Percentiles rank a stretch among this genome's conserved stretches.
Evolutionary conservation across 2,329 filamentous ascomycete genomes (phyloP).

Genomic region (Knufia petricola): DNA sequence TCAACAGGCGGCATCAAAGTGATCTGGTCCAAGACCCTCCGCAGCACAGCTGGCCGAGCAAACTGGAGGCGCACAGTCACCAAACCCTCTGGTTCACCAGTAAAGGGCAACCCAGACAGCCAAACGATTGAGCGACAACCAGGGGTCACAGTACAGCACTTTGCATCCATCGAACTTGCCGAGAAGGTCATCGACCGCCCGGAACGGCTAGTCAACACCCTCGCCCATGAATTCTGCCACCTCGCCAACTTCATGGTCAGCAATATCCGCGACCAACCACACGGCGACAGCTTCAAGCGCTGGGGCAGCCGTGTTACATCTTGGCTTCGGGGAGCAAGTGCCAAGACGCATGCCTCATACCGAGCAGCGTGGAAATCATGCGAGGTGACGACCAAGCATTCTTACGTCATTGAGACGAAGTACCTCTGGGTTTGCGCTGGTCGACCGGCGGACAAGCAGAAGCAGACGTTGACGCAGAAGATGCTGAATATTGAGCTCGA

Average conservation of each 20-base stretch:
- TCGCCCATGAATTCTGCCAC: slow-evolving; percentile 97
- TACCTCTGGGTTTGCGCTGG: slow-evolving; percentile 70
- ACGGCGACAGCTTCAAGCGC: slow-evolving; percentile 72
- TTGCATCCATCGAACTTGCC: slow-evolving; percentile 76
- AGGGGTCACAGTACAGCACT: slow-evolving; percentile 39
- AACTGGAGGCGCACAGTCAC: slow-evolving; percentile 58
- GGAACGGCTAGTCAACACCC: slow-evolving; percentile 69
- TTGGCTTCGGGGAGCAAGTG: slow-evolving; percentile 23
- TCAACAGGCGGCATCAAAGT: slow-evolving; percentile 50
- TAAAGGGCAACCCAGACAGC: slow-evolving; percentile 17
- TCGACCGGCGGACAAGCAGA: background rate
- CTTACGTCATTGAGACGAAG: slow-evolving; percentile 83
- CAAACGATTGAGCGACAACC: slow-evolving; percentile 11
- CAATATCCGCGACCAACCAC: slow-evolving; percentile 63
- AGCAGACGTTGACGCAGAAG: slow-evolving; percentile 19
- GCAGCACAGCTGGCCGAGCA: slow-evolving; percentile 55
- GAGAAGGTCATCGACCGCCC: slow-evolving; percentile 77
- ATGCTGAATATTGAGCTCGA: slow-evolving; percentile 16
- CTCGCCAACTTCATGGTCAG: slow-evolving; percentile 84
- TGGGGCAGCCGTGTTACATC: slow-evolving; percentile 45
- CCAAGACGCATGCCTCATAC: slow-evolving; percentile 41
- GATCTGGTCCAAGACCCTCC: slow-evolving; percentile 53
- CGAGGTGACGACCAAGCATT: slow-evolving; percentile 79
- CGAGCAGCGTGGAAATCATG: slow-evolving; percentile 46
- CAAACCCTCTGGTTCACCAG: slow-evolving; percentile 22